Evolutionary conservation across 371 early-diverging fungal species (phyloP).

Genomic region (Mucor ambiguus): DNA sequence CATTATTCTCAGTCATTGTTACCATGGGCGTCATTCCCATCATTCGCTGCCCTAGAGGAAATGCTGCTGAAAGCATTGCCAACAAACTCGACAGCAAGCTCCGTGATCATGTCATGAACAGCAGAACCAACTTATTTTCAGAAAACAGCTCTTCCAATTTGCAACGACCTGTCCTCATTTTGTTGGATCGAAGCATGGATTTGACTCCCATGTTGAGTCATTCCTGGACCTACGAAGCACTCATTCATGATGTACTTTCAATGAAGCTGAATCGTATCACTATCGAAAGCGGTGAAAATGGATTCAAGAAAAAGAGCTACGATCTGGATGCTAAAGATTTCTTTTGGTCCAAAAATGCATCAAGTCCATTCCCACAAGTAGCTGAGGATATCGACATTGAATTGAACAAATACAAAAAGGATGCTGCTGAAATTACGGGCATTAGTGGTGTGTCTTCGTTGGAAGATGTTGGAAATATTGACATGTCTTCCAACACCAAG

Average conservation of each 20-base stretch:
- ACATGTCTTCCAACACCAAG: conserved; percentile 78
- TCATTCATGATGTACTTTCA: conserved; percentile 96
- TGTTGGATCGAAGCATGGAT: conserved; percentile 97
- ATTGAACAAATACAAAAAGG: conserved; percentile 88
- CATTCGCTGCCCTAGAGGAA: conserved; percentile 88
- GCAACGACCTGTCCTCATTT: conserved; percentile 79
- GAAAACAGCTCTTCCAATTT: conserved; percentile 52
- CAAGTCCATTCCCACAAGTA: conserved; percentile 97
- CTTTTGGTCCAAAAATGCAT: conserved; percentile 95
- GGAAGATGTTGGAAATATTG: conserved; percentile 82
- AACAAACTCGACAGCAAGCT: conserved; percentile 85
- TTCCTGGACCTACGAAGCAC: conserved; percentile 97
- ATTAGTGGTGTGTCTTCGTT: conserved; percentile 83
- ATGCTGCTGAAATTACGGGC: conserved; percentile 90
- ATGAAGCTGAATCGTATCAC: conserved; percentile 91
- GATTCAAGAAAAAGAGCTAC: conserved; percentile 70
- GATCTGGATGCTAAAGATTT: conserved; percentile 92
- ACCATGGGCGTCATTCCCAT: conserved; percentile 92
- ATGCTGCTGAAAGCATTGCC: conserved; percentile 94
- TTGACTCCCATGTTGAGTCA: conserved; percentile 94
- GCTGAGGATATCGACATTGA: conserved; percentile 94
- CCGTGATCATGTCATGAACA: conserved; percentile 88
- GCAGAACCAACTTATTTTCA: conserved; percentile 78
- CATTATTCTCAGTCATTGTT: conserved; percentile 90
- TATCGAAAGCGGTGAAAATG: conserved; percentile 32